Conservation (phyloP, 2,329 filamentous ascomycete genomes). For the Zelopaecilomyces penicillatus region DNA sequence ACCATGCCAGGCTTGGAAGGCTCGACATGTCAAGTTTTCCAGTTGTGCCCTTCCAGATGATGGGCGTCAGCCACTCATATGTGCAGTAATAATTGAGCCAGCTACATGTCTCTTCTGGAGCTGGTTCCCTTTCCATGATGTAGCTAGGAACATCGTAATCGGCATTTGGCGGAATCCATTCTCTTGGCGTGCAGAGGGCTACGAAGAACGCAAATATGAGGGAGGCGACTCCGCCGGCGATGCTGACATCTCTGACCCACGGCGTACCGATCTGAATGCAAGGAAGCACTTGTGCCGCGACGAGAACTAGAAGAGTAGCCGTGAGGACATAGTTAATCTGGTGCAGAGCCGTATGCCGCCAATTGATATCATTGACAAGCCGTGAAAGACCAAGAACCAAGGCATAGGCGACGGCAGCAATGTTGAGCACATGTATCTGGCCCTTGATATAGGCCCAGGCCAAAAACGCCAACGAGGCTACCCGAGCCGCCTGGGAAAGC, state of each 20-base stretch:
- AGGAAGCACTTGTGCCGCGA: constrained; percentile 31
- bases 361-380: constrained; percentile 31
- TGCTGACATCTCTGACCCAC: constrained; percentile 21
- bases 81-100: constrained; percentile 45
- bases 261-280: constrained; percentile 30
- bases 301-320: constrained; percentile 27
- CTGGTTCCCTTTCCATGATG: constrained; percentile 29
- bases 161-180: constrained; percentile 39
- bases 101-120: constrained; percentile 45
- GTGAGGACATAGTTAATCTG: constrained; percentile 39
- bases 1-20: constrained; percentile 44
- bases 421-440: constrained; percentile 28
- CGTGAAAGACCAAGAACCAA: constrained; percentile 36
- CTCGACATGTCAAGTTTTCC: constrained; percentile 37
- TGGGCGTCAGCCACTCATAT: constrained; percentile 42
- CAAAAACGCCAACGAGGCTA: constrained; percentile 31
- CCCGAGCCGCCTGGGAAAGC: constrained; percentile 31
- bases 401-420: constrained; percentile 29
- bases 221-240: constrained; percentile 27
- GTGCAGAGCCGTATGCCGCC: constrained; percentile 38
- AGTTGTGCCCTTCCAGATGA: constrained; percentile 39
- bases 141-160: constrained; percentile 30
- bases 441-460: constrained; percentile 26
- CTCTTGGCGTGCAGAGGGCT: constrained; percentile 38
- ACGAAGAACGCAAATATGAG: constrained; percentile 29